Base-by-base conservation (phyloP, 2,329 filamentous ascomycete species). In the Beauveria pseudobassiana region DNA sequence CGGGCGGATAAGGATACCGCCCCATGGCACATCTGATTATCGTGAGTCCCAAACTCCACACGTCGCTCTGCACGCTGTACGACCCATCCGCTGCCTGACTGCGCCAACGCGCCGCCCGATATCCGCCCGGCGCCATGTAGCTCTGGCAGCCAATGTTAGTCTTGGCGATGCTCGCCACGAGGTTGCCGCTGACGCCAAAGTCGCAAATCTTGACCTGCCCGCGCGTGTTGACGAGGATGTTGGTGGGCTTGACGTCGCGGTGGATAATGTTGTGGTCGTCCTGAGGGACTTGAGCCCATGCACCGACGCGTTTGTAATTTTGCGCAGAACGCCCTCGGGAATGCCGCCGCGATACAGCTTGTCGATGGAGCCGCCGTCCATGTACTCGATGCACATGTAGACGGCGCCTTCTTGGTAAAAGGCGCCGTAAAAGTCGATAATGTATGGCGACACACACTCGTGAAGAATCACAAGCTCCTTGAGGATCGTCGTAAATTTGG, bases 231-330 rank as follows among this genome's bases (percentile, higher is more conserved):
- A 91, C 86, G 1, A 99, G 81, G 63, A 99, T 97, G 70, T 99
- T 99, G n/a, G 95, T 99, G 1, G 95, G 95, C 75, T 99, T 99
- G 66, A 99, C 95, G 71, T 99, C 95, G 66, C 95, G 88, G 73
- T 99, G 95, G 66, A 99, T 99, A 75, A 99, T 99, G 76, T 96
- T 98, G 79, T 99, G 95, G 64, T 97, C 92, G 65, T 99, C 95
- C 74, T 99, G 64, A 99, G 78, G 22, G 88, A 87, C 77, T 96
- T 98, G 64, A 99, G 80, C 0, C 95, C 95, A 82, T 93, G 90
- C 7, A 95, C 86, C 0, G 95, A 97, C 22, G 90, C 88, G 65
- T 95, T 85, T 0, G 93, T 92, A 65, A 99, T 95, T 73, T 97
- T 98, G 60, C 87, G 86, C 57, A 99, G 78, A 0, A 99, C 87